Evolutionary conservation across 2,329 filamentous ascomycete species (phyloP), one percentile per base, ranked within the genome.

Genomic region (Claviceps lovelessii): DNA sequence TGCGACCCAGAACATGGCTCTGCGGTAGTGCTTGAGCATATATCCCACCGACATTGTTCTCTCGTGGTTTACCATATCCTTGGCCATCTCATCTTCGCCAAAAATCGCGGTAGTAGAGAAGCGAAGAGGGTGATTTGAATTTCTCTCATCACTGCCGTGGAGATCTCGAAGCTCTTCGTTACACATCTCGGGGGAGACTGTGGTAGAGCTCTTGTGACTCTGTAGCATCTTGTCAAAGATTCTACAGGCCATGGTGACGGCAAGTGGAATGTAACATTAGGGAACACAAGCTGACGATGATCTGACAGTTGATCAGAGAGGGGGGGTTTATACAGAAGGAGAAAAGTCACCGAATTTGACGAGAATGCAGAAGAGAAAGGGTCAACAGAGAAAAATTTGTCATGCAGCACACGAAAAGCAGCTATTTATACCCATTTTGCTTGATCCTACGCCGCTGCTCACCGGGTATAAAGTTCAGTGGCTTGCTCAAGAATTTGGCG

Each of bases 1-100:
- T 6, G 53, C 52, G n/a, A 57, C 60, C 59, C 56, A 59, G n/a
- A 55, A 33, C 39, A 61, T 47, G 28, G 57, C 57, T 3, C 53
- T 35, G 31, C 49, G 48, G 54, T 58, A 61, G 54, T 61, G 44
- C 28, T 45, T 50, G 37, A 59, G n/a, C 23, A 58, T 45, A 37
- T 59, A 59, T 6, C 45, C 50, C 48, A 58, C 53, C 1, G 58
- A 49, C 58, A 61, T 60, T 48, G 42, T 52, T 41, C 57, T 53
- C 49, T 61, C 59, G 31, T 57, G 56, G 6, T 54, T 31, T 31
- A 53, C 54, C 28, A 58, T 58, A 13, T 35, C 31, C 33, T 52
- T 57, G 46, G 58, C 58, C 19, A 51, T 52, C 15, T 57, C 54
- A 50, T 57, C 52, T 19, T 54, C 56, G 29, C 49, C 37, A 31